phyloP scores from a whole-genome alignment of 208 protist species.

The Acanthamoeba royreba region DNA sequence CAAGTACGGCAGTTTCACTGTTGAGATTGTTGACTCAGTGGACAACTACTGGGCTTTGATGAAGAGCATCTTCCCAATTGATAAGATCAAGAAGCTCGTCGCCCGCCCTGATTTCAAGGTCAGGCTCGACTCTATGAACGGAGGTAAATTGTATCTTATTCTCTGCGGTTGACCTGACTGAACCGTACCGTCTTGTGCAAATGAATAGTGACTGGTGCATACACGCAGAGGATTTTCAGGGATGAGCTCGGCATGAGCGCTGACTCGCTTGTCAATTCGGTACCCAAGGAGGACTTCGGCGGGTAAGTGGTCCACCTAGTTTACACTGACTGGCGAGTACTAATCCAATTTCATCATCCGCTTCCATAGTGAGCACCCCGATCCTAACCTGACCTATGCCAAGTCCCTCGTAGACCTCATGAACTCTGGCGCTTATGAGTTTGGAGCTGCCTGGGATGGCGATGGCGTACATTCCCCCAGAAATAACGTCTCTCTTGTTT shows the following conservation, averaged over 20 bases:
- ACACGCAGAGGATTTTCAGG: conserved; percentile 89
- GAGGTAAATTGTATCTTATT: conserved; percentile 58
- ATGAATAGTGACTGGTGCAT: conserved; percentile 88
- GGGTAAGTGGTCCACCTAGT: conserved; percentile 47
- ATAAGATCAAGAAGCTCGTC: conserved; percentile 81
- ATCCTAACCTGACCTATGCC: conserved; percentile 98
- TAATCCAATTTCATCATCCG: neutral
- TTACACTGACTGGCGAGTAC: neutral
- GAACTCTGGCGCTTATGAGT: conserved; percentile 82
- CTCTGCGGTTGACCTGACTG: neutral
- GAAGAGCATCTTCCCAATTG: conserved; percentile 93
- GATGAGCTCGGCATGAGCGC: conserved; percentile 85
- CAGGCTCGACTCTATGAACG: conserved; percentile 91
- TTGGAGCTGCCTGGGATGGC: conserved; percentile 96
- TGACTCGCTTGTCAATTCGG: conserved; percentile 67
- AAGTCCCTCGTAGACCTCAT: conserved; percentile 88
- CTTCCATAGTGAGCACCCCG: conserved; percentile 88
- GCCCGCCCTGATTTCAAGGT: conserved; percentile 85
- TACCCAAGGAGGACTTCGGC: conserved; percentile 90
- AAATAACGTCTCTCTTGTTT: neutral
- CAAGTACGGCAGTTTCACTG: conserved; percentile 70
- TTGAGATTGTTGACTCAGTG: conserved; percentile 91
- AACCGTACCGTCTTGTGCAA: neutral
- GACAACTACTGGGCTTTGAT: conserved; percentile 89
- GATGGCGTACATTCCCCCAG: conserved; percentile 82